Percentiles rank a stretch among this genome's conserved stretches.
phyloP scores from a whole-genome alignment of 805 yeast genomes.

The Cyberlindnera bimundalis region DNA sequence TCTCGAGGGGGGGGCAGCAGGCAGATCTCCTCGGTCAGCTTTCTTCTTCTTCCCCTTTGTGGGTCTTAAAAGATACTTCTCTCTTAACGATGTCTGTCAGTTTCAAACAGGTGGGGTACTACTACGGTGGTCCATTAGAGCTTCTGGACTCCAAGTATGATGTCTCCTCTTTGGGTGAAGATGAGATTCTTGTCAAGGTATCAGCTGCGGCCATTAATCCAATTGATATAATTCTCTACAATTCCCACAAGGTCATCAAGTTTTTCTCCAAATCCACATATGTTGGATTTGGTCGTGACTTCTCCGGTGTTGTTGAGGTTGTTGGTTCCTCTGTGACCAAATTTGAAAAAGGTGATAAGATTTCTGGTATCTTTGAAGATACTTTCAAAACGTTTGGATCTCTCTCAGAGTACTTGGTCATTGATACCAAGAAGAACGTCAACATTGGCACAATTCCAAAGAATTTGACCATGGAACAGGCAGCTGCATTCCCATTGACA shows the following conservation, averaged over 20 bases:
- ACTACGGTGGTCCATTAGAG: conserved; percentile 13
- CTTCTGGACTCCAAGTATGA: conserved; percentile 8
- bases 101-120: conserved; percentile 16
- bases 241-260: conserved; percentile 28
- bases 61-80: too few species aligned
- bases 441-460: conserved; percentile 40
- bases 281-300: conserved; percentile 48
- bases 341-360: conserved; percentile 49
- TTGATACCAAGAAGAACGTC: conserved; percentile 34
- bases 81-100: neutral
- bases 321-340: conserved; percentile 39
- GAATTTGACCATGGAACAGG: conserved; percentile 42
- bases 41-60: too few species aligned
- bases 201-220: conserved; percentile 55
- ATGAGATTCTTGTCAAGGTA: conserved; percentile 44
- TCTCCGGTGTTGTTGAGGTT: conserved; percentile 52
- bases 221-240: conserved; percentile 47
- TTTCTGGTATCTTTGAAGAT: conserved; percentile 40
- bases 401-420: conserved; percentile 42
- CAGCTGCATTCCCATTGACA: conserved; percentile 62
- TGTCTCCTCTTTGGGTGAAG: conserved; percentile 28
- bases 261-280: conserved; percentile 18
- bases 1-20: too few species aligned
- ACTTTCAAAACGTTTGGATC: conserved; percentile 36
- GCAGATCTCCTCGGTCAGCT: too few species aligned